phyloP scores from a whole-genome alignment of 148 eudicot genomes.

The Pouteria glomerata region DNA sequence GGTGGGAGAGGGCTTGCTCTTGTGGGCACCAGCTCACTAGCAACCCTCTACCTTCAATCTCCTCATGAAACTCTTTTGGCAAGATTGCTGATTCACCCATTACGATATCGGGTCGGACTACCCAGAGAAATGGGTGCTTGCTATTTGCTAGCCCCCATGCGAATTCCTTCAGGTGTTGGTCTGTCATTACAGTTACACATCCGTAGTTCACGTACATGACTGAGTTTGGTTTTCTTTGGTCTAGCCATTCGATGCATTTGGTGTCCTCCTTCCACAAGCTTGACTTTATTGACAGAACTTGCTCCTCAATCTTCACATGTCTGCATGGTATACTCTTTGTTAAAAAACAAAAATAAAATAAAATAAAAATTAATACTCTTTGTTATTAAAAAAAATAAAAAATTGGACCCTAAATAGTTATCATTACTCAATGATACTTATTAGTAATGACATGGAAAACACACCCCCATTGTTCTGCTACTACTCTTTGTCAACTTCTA shows the following conservation, averaged over 20 bases:
- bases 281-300: constrained; percentile 7
- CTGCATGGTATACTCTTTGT: no score
- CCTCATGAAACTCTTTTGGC: constrained; percentile 20
- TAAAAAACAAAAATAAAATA: no score
- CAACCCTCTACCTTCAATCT: constrained; percentile 21
- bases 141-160: constrained; percentile 34
- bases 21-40: constrained; percentile 32
- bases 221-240: constrained; percentile 12
- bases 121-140: constrained; percentile 22
- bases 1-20: constrained; percentile 17
- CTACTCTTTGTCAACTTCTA: no score
- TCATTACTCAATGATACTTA: no score
- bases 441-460: no score
- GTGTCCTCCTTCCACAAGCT: constrained; percentile 22
- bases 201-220: constrained; percentile 28
- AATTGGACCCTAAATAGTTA: no score
- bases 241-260: constrained; percentile 23
- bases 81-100: constrained; percentile 15
- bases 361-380: no score
- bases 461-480: no score
- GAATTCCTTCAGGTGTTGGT: constrained; percentile 24
- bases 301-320: neutral
- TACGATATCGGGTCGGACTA: constrained; percentile 21
- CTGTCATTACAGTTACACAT: constrained; percentile 17
- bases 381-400: no score